A percentile compares a stretch with the other conserved stretches of the same genome.
phyloP scores from a whole-genome alignment of 2,329 filamentous ascomycete genomes.

The Curvularia hawaiiensis region DNA sequence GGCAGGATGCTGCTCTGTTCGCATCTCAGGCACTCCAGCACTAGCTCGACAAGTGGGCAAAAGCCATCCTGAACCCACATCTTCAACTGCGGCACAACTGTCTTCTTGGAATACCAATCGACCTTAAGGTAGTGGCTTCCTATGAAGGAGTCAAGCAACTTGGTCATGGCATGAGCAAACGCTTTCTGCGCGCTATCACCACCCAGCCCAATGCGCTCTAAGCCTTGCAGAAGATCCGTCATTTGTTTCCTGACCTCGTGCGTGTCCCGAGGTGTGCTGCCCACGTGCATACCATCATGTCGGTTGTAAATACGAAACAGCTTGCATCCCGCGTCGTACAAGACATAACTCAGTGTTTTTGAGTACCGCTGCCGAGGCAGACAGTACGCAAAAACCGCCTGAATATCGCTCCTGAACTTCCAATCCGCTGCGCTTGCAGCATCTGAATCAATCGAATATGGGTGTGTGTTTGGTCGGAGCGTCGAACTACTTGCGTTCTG shows the following conservation, averaged over 20 bases:
- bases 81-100: slow-evolving; percentile 64
- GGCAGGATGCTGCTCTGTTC: slow-evolving; percentile 34
- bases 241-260: slow-evolving; percentile 57
- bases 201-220: slow-evolving; percentile 69
- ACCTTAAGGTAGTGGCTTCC: slow-evolving; percentile 64
- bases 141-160: slow-evolving; percentile 68
- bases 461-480: slow-evolving; percentile 46
- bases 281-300: slow-evolving; percentile 30
- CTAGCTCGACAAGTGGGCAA: slow-evolving; percentile 66
- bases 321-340: slow-evolving; percentile 59
- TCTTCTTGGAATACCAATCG: slow-evolving; percentile 61
- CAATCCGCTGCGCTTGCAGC: slow-evolving; percentile 27
- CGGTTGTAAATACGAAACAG: slow-evolving; percentile 49
- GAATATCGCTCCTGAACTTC: slow-evolving; percentile 66
- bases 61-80: slow-evolving; percentile 73
- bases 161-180: slow-evolving; percentile 73
- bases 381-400: slow-evolving; percentile 69
- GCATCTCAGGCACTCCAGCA: slow-evolving; percentile 54
- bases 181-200: slow-evolving; percentile 72
- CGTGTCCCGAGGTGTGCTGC: slow-evolving; percentile 23
- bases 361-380: slow-evolving; percentile 58
- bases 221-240: slow-evolving; percentile 61
- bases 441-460: slow-evolving; percentile 34
- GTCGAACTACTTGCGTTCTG: slow-evolving; percentile 29
- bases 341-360: slow-evolving; percentile 59